A percentile compares a stretch with the other conserved stretches of the same genome.
phyloP scores from a whole-genome alignment of 2,329 filamentous ascomycete genomes.

The Nemania serpens region DNA sequence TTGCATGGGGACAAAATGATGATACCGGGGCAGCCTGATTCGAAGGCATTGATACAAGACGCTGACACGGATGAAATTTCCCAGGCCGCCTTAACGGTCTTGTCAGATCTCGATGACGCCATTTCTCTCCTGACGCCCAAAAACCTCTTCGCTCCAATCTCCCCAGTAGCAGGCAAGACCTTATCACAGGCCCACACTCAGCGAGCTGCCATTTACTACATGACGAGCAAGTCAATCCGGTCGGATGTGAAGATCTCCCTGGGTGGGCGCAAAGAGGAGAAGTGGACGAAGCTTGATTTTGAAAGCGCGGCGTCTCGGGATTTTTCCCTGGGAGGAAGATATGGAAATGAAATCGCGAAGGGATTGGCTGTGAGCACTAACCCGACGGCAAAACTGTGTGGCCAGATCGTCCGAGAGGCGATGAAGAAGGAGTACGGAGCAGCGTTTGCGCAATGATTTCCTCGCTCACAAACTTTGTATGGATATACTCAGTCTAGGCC shows the following conservation, averaged over 20 bases:
- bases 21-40: conserved; percentile 45
- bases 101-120: conserved; percentile 61
- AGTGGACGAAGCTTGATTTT: conserved; percentile 60
- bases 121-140: conserved; percentile 63
- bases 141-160: conserved; percentile 58
- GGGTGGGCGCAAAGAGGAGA: conserved; percentile 49
- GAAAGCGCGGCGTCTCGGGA: conserved; percentile 67
- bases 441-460: conserved; percentile 47
- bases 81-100: conserved; percentile 46
- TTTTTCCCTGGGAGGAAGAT: conserved; percentile 67
- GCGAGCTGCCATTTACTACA: conserved; percentile 66
- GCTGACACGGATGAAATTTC: conserved; percentile 46
- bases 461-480: background rate
- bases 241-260: conserved; percentile 45
- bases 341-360: conserved; percentile 69
- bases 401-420: conserved; percentile 69
- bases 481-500: background rate
- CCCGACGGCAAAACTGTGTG: conserved; percentile 71
- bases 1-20: conserved; percentile 66
- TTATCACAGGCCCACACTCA: conserved; percentile 75
- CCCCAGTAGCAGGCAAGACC: conserved; percentile 66
- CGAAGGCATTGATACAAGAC: conserved; percentile 49
- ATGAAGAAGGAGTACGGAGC: conserved; percentile 70
- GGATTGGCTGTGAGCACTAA: conserved; percentile 68
- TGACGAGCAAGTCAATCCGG: conserved; percentile 57